These are phyloP conservation scores for Aspergillus proliferans DNA, from an alignment of 2,329 filamentous ascomycete genomes.

Conservation along the genomic window DNA sequence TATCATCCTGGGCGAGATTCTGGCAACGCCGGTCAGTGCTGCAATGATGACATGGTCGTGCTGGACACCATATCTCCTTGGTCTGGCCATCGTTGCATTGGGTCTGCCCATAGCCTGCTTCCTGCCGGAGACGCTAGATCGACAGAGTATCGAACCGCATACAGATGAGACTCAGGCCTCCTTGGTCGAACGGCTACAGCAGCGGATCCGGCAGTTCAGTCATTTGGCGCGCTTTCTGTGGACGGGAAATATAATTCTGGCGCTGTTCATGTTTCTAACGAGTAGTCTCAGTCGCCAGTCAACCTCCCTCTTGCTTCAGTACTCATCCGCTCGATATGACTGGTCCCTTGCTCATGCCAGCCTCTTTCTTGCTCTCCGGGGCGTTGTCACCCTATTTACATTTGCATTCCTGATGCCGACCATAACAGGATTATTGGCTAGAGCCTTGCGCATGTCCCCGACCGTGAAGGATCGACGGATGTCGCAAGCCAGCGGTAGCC, in stretches of 20 bases:
- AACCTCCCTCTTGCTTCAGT: constrained; percentile 22
- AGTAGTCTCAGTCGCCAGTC: constrained; percentile 17
- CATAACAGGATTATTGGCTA: constrained; percentile 10
- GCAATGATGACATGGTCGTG: constrained; percentile 18
- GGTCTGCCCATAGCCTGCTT: constrained; percentile 7
- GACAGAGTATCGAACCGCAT: constrained; percentile 3
- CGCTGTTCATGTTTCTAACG: constrained; percentile 18
- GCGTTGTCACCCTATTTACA: constrained; percentile 14
- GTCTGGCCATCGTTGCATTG: constrained; percentile 6
- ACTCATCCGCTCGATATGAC: constrained; percentile 22
- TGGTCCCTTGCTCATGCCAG: constrained; percentile 24
- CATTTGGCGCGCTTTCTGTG: constrained; percentile 20
- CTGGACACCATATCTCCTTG: constrained; percentile 18
- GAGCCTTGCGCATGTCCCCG: constrained; percentile 14
- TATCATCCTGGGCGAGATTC: constrained; percentile 16
- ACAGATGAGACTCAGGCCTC: background rate
- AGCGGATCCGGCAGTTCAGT: constrained; percentile 13
- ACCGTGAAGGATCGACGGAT: constrained; percentile 16
- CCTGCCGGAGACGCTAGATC: constrained; percentile 17
- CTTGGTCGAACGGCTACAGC: constrained; percentile 2
- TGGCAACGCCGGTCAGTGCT: constrained; percentile 23
- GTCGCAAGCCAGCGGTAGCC: constrained; percentile 13
- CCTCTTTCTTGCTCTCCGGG: constrained; percentile 23
- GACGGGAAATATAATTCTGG: constrained; percentile 10
- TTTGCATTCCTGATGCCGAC: constrained; percentile 19